These are phyloP conservation scores for Populus deltoides DNA, from an alignment of 345 rosid species.

Conservation along the genomic window DNA sequence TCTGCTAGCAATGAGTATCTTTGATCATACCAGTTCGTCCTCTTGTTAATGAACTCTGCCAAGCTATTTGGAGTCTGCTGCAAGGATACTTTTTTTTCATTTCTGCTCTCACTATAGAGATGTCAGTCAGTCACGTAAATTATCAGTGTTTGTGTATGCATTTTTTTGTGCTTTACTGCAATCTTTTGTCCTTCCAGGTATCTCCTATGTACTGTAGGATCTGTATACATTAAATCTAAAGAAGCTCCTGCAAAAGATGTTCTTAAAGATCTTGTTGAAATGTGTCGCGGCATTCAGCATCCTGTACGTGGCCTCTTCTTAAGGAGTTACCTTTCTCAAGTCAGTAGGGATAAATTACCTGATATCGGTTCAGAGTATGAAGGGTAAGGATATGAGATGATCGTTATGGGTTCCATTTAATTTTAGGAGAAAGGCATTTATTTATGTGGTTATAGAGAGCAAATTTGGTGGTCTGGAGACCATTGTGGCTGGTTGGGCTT, in stretches of 20 bases:
- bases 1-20: background rate
- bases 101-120: background rate
- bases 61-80: too few relatives aligned
- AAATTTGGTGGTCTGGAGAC: constrained; percentile 1
- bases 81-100: too few relatives aligned
- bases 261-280: constrained; percentile 97
- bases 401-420: constrained; percentile 6
- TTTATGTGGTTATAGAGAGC: background rate
- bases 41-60: too few relatives aligned
- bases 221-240: constrained; percentile 90
- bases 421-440: background rate
- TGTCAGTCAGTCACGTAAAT: background rate
- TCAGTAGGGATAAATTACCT: constrained; percentile 93
- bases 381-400: constrained; percentile 60
- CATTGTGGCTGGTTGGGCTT: background rate
- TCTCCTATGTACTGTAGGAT: constrained; percentile 96
- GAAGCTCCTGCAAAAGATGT: constrained; percentile 99
- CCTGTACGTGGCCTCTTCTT: constrained; percentile 97
- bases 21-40: background rate
- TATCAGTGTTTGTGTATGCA: background rate
- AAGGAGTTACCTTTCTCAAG: constrained; percentile 96
- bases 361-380: constrained; percentile 94
- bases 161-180: background rate
- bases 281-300: constrained; percentile 99
- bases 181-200: constrained; percentile 44